Conservation (phyloP, 176 grass and related monocot species). For the Bothriochloa decipiens region DNA sequence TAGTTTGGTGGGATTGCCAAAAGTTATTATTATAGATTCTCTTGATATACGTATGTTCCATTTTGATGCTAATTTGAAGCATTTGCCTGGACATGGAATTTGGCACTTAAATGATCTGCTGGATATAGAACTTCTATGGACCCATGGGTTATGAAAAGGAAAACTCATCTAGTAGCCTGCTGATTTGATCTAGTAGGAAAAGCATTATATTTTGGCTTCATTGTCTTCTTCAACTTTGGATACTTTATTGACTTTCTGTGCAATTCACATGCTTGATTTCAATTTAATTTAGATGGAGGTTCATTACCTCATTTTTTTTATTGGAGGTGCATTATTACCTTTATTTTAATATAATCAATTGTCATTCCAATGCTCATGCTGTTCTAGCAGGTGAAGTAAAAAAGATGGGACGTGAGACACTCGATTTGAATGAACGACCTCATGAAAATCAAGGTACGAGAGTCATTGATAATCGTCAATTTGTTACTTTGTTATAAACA, state of each 20-base stretch:
- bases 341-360: constrained; percentile 10
- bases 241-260: not conserved
- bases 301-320: not conserved
- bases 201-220: constrained; percentile 5
- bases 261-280: not conserved
- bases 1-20: not conserved
- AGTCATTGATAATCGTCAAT: not conserved
- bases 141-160: not conserved
- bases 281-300: not conserved
- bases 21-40: not conserved
- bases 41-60: not conserved
- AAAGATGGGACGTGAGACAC: constrained; percentile 9
- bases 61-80: not conserved
- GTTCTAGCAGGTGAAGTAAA: constrained; percentile 33
- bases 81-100: not conserved
- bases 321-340: not conserved
- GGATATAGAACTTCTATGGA: not conserved
- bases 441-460: constrained; percentile 34
- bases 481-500: not conserved
- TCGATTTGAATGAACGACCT: constrained; percentile 45
- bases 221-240: constrained; percentile 15
- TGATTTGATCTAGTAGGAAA: constrained; percentile 21
- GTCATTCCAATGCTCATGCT: not conserved
- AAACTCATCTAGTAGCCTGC: not conserved
- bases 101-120: constrained; percentile 8